Conservation (phyloP, 2,329 filamentous ascomycete genomes). For the Claviceps capensis region DNA sequence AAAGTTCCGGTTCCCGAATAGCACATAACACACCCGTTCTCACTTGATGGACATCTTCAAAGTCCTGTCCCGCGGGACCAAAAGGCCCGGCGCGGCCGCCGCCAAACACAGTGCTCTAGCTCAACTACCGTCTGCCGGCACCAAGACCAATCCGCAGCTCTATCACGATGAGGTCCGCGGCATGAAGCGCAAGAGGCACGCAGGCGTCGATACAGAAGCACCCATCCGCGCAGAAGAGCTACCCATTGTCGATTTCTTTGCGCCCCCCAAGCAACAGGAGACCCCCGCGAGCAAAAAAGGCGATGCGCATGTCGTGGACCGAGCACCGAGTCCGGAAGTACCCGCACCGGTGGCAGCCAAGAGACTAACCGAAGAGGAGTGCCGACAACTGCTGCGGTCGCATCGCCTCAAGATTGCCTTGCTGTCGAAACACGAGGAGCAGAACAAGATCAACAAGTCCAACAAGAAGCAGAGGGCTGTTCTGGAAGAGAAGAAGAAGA, state of each 20-base stretch:
- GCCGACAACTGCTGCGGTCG: slow-evolving; percentile 58
- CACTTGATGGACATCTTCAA: slow-evolving; percentile 56
- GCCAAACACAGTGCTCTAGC: slow-evolving; percentile 17
- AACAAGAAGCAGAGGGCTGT: slow-evolving; percentile 38
- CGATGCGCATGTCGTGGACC: slow-evolving; percentile 11
- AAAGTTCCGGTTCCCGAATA: background rate
- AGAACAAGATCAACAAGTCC: slow-evolving; percentile 35
- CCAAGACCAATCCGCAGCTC: slow-evolving; percentile 52
- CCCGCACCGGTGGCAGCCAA: slow-evolving; percentile 12
- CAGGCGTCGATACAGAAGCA: slow-evolving; percentile 20
- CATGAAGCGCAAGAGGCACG: slow-evolving; percentile 42
- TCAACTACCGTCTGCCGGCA: slow-evolving; percentile 51
- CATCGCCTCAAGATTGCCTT: slow-evolving; percentile 79
- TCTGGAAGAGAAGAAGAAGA: slow-evolving; percentile 32
- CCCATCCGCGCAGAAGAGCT: slow-evolving; percentile 18
- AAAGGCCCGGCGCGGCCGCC: slow-evolving; percentile 25
- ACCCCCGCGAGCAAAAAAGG: slow-evolving; percentile 18
- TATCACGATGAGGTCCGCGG: slow-evolving; percentile 43
- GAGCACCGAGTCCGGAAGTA: slow-evolving; percentile 14
- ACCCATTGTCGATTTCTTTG: slow-evolving; percentile 46
- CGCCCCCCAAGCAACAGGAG: slow-evolving; percentile 27
- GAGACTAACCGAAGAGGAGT: slow-evolving; percentile 52
- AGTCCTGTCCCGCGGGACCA: slow-evolving; percentile 56
- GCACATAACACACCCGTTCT: background rate
- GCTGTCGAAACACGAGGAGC: slow-evolving; percentile 39